Conservation (phyloP, 164 flowering plant genomes). For the Aristolochia fimbriata region DNA sequence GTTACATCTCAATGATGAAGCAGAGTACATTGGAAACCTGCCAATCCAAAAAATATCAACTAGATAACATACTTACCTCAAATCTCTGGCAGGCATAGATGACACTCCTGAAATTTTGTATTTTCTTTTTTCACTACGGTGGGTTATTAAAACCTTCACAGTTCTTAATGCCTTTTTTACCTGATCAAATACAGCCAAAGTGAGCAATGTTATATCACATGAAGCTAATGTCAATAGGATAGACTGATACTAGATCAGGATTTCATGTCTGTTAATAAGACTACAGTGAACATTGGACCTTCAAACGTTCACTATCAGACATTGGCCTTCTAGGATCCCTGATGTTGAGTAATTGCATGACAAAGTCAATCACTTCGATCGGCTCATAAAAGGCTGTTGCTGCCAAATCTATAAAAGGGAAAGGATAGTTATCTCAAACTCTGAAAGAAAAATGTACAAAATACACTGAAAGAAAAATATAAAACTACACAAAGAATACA, state of each 20-base stretch:
- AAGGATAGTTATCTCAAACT: too few species aligned
- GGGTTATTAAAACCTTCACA: slow-evolving; percentile 23
- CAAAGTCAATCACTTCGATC: slow-evolving; percentile 40
- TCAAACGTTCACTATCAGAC: slow-evolving; percentile 45
- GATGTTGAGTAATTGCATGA: slow-evolving; percentile 18
- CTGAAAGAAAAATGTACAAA: not conserved
- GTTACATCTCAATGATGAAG: not conserved
- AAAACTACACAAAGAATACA: not conserved
- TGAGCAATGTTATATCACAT: not conserved
- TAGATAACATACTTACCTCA: slow-evolving; percentile 13
- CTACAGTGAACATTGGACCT: slow-evolving; percentile 27
- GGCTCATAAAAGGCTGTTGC: slow-evolving; percentile 63
- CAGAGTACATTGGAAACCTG: not conserved
- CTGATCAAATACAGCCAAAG: slow-evolving; percentile 10
- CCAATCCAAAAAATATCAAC: not conserved
- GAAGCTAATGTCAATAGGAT: not conserved
- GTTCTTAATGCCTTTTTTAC: slow-evolving; percentile 30
- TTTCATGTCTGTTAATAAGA: not conserved
- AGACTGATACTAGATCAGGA: too few species aligned
- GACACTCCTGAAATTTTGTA: slow-evolving; percentile 21
- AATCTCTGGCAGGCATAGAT: slow-evolving; percentile 9
- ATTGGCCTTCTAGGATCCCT: slow-evolving; percentile 27
- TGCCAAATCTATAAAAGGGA: slow-evolving; percentile 50
- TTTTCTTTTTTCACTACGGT: slow-evolving; percentile 3
- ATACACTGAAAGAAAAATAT: slow-evolving; percentile 17